These are phyloP conservation scores for Rickenella mellea DNA, from an alignment of 768 basidiomycete genomes.

Conservation along the genomic window DNA sequence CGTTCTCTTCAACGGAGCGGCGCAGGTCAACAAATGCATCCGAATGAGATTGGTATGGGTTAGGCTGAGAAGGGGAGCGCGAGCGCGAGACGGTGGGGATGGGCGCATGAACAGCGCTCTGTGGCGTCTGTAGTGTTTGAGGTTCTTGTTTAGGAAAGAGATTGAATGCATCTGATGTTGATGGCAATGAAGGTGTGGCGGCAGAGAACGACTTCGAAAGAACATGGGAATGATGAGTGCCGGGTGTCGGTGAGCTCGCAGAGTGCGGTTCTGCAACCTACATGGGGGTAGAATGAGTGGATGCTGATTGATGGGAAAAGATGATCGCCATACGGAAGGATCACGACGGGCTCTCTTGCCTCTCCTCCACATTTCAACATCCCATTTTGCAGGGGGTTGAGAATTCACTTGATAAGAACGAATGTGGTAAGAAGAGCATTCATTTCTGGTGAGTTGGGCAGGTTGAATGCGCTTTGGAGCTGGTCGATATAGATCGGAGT, in stretches of 20 bases:
- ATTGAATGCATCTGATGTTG: slow-evolving; percentile 41
- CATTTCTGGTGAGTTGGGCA: too few relatives aligned
- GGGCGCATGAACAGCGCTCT: slow-evolving; percentile 6
- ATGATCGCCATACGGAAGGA: slow-evolving; percentile 1
- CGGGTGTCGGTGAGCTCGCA: too few relatives aligned
- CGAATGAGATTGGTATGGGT: slow-evolving; percentile 28
- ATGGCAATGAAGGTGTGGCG: slow-evolving; percentile 30
- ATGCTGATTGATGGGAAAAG: slow-evolving; percentile 3
- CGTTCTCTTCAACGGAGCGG: slow-evolving; percentile 50
- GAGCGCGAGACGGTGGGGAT: background rate
- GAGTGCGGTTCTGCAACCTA: too few relatives aligned
- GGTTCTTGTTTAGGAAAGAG: slow-evolving; percentile 24
- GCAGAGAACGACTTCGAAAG: too few relatives aligned
- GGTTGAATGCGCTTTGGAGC: slow-evolving; percentile 19
- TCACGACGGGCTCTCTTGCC: slow-evolving; percentile 47
- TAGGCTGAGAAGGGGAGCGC: slow-evolving; percentile 2
- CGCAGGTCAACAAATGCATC: slow-evolving; percentile 59
- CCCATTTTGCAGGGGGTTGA: slow-evolving; percentile 34
- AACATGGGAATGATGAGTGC: too few relatives aligned
- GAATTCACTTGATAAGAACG: too few relatives aligned
- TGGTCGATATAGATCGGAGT: slow-evolving; percentile 24
- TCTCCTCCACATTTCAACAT: slow-evolving; percentile 42
- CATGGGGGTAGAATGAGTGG: slow-evolving; percentile 6
- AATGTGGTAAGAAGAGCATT: too few relatives aligned
- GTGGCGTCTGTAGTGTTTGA: slow-evolving; percentile 8